Conservation (phyloP, 345 rosid genomes). For the Hirschfeldia incana region DNA sequence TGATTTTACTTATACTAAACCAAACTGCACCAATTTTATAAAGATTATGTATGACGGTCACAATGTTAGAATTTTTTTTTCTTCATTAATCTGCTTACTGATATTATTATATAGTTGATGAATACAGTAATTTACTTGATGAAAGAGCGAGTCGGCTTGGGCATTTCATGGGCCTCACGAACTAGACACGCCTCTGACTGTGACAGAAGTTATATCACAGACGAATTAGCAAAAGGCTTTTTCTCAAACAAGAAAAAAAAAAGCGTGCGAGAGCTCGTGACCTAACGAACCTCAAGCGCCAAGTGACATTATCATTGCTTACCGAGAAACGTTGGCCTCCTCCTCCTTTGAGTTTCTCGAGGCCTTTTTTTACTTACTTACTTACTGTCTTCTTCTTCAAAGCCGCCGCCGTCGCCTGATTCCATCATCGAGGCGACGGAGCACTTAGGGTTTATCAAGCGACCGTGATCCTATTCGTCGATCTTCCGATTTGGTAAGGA, state of each 20-base stretch:
- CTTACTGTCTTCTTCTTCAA: conserved; percentile 21
- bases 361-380: conserved; percentile 6
- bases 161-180: conserved; percentile 37
- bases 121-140: background rate
- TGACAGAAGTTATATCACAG: conserved; percentile 34
- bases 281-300: conserved; percentile 23
- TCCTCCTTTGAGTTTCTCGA: conserved; percentile 25
- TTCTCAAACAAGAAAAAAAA: background rate
- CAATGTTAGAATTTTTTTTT: too few species aligned
- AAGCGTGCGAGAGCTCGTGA: conserved; percentile 13
- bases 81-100: too few species aligned
- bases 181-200: conserved; percentile 1
- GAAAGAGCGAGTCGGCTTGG: conserved; percentile 14
- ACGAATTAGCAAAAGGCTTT: conserved; percentile 20
- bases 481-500: conserved; percentile 31
- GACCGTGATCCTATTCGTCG: background rate
- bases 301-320: conserved; percentile 37
- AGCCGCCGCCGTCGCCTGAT: conserved; percentile 38
- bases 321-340: conserved; percentile 1
- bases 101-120: too few species aligned
- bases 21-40: too few species aligned
- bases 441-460: conserved; percentile 10
- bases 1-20: too few species aligned
- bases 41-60: too few species aligned
- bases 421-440: conserved; percentile 38